Evolutionary conservation across 1,284 basidiomycete genomes (phyloP).

Genomic region (Marasmius tenuissimus): DNA sequence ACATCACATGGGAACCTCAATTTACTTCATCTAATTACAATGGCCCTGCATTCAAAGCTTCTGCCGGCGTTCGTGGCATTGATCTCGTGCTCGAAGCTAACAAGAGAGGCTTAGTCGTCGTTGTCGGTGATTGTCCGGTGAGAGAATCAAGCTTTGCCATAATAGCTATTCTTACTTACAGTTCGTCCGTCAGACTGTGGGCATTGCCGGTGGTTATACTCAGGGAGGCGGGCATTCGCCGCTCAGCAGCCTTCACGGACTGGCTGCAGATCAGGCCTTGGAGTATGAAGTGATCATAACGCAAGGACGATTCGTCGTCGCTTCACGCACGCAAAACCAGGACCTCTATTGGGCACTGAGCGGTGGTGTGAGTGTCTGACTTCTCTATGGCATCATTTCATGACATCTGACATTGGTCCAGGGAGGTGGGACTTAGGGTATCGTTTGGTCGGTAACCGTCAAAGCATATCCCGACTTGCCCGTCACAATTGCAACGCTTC

Average conservation of each 20-base stretch:
- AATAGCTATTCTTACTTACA: neutral
- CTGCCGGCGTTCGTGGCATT: constrained; percentile 15
- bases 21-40: constrained; percentile 13
- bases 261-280: constrained; percentile 1
- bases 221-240: constrained; percentile 8
- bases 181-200: constrained; percentile 12
- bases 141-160: neutral
- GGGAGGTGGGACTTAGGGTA: constrained; percentile 4
- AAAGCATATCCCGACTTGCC: constrained; percentile 13
- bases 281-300: neutral
- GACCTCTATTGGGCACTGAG: constrained; percentile 1
- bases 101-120: constrained; percentile 14
- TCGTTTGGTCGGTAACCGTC: neutral
- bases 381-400: neutral
- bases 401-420: constrained; percentile 1
- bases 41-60: constrained; percentile 16
- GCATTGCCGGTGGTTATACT: constrained; percentile 9
- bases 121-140: constrained; percentile 25
- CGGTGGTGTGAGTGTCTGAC: constrained; percentile 9
- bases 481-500: constrained; percentile 7
- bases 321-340: neutral
- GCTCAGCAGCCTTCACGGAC: neutral
- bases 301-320: neutral
- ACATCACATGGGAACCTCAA: constrained; percentile 13
- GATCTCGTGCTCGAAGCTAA: constrained; percentile 15